These are phyloP conservation scores for Coemansia sp. DNA, from an alignment of 192 early-diverging fungal species.

Conservation along the genomic window DNA sequence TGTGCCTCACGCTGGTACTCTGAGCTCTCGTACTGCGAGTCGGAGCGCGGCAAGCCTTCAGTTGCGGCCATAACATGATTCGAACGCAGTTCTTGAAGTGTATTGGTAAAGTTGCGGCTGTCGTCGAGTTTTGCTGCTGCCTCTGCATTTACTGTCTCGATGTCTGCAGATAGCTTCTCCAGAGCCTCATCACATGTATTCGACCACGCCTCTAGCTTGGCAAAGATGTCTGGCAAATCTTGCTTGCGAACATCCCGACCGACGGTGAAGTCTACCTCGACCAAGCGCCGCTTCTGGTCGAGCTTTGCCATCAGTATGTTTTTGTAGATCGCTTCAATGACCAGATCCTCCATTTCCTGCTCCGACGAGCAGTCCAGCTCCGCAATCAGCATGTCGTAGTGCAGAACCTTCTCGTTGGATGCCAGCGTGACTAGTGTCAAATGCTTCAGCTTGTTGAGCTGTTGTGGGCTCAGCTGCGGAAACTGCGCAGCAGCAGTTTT, in stretches of 20 bases:
- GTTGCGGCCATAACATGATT: conserved; percentile 3
- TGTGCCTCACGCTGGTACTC: conserved; percentile 42
- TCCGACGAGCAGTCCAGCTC: conserved; percentile 33
- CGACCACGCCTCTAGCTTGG: conserved; percentile 30
- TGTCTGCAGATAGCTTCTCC: conserved; percentile 10
- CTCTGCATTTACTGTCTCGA: conserved; percentile 14
- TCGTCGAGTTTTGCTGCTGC: conserved; percentile 12
- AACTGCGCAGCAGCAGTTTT: conserved; percentile 20
- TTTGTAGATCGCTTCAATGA: conserved; percentile 48
- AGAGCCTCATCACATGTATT: conserved; percentile 28
- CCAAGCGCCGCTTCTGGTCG: conserved; percentile 43
- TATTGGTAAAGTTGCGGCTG: conserved; percentile 27
- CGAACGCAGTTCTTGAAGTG: conserved; percentile 29
- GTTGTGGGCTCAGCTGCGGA: conserved; percentile 22
- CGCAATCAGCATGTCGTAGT: conserved; percentile 28
- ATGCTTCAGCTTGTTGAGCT: conserved; percentile 42
- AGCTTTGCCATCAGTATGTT: conserved; percentile 40
- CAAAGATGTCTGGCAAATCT: conserved; percentile 33
- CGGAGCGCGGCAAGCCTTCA: conserved; percentile 12
- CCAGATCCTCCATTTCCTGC: conserved; percentile 48
- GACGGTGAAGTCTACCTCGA: conserved; percentile 41
- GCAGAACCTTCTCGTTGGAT: conserved; percentile 22
- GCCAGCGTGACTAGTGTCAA: conserved; percentile 41
- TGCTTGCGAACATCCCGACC: conserved; percentile 41
- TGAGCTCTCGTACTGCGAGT: conserved; percentile 43